phyloP scores from a whole-genome alignment of 768 basidiomycete genomes.

The Trametes cubensis region DNA sequence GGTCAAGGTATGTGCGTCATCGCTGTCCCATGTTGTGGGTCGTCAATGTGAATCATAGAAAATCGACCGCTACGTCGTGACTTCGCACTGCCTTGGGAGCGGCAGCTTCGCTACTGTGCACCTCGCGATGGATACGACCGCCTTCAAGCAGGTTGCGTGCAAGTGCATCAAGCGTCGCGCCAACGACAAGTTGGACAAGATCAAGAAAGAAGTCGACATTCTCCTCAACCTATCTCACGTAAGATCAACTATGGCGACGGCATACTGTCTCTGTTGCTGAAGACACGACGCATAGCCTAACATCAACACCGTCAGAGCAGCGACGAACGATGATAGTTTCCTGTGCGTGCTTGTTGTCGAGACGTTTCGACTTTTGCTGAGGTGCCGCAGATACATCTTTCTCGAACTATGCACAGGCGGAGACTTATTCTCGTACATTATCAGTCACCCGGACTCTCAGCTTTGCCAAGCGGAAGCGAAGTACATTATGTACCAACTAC shows the following conservation, averaged over 20 bases:
- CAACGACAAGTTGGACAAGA: slow-evolving; percentile 57
- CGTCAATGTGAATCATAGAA: slow-evolving; percentile 41
- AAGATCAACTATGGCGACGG: slow-evolving; percentile 30
- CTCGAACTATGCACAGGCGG: slow-evolving; percentile 85
- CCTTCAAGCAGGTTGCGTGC: slow-evolving; percentile 77
- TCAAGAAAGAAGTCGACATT: slow-evolving; percentile 80
- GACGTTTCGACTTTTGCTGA: background rate
- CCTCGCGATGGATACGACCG: slow-evolving; percentile 66
- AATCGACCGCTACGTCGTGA: slow-evolving; percentile 71
- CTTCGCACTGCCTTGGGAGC: slow-evolving; percentile 76
- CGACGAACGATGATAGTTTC: slow-evolving; percentile 39
- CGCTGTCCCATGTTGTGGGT: background rate
- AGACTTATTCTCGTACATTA: slow-evolving; percentile 84
- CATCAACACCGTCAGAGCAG: slow-evolving; percentile 76
- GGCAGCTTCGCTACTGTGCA: slow-evolving; percentile 85
- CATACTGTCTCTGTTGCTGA: background rate
- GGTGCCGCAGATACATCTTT: slow-evolving; percentile 66
- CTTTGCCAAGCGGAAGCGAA: slow-evolving; percentile 82
- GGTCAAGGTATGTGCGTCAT: slow-evolving; percentile 37
- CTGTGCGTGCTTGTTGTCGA: slow-evolving; percentile 19
- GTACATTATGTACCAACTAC: slow-evolving; percentile 79
- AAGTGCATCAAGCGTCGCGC: slow-evolving; percentile 75
- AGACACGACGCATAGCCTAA: slow-evolving; percentile 56
- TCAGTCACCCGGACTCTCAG: slow-evolving; percentile 54
- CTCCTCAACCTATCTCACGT: slow-evolving; percentile 74